phyloP scores from a whole-genome alignment of 441 rosid genomes.

The Jatropha podagrica region DNA sequence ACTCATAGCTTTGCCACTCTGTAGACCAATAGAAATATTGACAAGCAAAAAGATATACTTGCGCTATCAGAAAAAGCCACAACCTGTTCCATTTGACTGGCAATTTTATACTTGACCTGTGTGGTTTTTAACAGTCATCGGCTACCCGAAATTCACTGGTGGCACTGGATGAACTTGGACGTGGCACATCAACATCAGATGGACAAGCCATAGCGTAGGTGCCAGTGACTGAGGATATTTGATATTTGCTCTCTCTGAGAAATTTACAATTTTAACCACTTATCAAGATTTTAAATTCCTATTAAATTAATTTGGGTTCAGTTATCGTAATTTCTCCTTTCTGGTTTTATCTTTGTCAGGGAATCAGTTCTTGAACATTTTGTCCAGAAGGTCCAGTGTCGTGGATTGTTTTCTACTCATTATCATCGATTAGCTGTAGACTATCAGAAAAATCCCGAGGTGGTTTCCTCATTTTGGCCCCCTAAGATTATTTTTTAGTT shows the following conservation, averaged over 20 bases:
- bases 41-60: not conserved
- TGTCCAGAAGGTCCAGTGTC: slow-evolving; percentile 72
- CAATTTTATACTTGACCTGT: not conserved
- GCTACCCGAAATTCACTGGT: slow-evolving; percentile 85
- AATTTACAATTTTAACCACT: slow-evolving; percentile 5
- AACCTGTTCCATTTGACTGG: slow-evolving; percentile 6
- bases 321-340: slow-evolving; percentile 18
- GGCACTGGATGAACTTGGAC: slow-evolving; percentile 96
- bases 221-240: slow-evolving; percentile 1
- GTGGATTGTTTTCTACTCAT: slow-evolving; percentile 97
- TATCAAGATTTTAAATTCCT: slow-evolving; percentile 1
- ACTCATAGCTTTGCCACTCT: not conserved
- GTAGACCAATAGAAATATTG: not conserved
- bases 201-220: slow-evolving; percentile 99
- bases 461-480: slow-evolving; percentile 7
- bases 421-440: slow-evolving; percentile 88
- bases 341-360: slow-evolving; percentile 41
- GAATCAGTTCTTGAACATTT: slow-evolving; percentile 94
- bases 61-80: no score
- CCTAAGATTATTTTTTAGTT: no score
- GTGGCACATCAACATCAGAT: slow-evolving; percentile 98
- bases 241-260: not conserved
- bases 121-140: slow-evolving; percentile 53
- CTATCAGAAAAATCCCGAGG: slow-evolving; percentile 70
- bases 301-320: slow-evolving; percentile 26